Conservation (phyloP, 257 asterid species). For the Cordia subcordata region DNA sequence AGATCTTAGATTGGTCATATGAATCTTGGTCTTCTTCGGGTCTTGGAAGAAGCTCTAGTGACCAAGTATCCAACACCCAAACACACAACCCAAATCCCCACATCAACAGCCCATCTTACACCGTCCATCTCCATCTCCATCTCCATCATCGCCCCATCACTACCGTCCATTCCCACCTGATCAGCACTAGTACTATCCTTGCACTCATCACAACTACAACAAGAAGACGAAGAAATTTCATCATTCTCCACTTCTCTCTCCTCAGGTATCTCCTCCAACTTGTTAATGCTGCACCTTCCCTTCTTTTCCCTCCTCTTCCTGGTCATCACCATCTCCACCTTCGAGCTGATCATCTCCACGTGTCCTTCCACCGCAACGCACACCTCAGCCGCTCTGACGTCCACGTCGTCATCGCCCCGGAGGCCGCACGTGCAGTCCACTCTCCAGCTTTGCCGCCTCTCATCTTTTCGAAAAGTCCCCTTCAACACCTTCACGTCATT, state of each 20-base stretch:
- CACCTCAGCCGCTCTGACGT: conserved; percentile 40
- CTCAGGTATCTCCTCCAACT: conserved; percentile 77
- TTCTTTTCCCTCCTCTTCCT: conserved; percentile 11
- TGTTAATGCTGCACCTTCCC: conserved; percentile 17
- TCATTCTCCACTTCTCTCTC: conserved; percentile 33
- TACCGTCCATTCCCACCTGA: conserved; percentile 15
- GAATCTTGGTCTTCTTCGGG: conserved; percentile 17
- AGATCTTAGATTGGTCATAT: too few relatives aligned
- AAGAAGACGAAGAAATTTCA: neutral
- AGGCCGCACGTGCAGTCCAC: conserved; percentile 44
- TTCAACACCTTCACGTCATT: conserved; percentile 41
- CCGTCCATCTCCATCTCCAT: conserved; percentile 15
- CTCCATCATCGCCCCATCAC: neutral
- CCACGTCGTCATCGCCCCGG: conserved; percentile 20
- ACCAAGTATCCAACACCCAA: conserved; percentile 68
- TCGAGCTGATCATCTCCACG: conserved; percentile 27
- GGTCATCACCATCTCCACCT: conserved; percentile 33
- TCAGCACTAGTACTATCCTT: too few relatives aligned
- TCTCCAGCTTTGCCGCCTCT: conserved; percentile 41
- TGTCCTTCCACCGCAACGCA: conserved; percentile 50
- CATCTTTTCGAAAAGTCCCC: conserved; percentile 58
- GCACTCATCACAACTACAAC: conserved; percentile 39
- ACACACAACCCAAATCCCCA: conserved; percentile 75
- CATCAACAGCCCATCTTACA: conserved; percentile 72
- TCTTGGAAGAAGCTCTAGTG: conserved; percentile 43